Evolutionary conservation across 257 asterid genomes (phyloP), one percentile per base, ranked within the genome.

Genomic region (Rubia yunnanensis): DNA sequence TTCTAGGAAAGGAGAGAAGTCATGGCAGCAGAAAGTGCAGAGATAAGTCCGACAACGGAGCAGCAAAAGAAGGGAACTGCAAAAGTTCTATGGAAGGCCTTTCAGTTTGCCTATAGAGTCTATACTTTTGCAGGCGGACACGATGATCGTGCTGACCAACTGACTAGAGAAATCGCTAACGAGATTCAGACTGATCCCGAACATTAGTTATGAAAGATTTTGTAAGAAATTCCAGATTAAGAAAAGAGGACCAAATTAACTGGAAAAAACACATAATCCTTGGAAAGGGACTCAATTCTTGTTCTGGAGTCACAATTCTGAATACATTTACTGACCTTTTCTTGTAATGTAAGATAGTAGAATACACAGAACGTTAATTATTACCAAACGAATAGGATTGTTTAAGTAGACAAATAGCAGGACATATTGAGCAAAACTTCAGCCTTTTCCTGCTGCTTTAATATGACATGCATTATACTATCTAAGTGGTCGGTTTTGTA

Each of bases 81-180:
- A 27, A 82, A 88, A 78, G 68, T 83, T 63, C 83, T 91, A 0
- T 91, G 96, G 98, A 83, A 80, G 84, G 87, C 96, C 22, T 91
- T 91, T 72, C 96, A 91, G 75, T 88, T 91, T 74, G 98, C 96
- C 20, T 91, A 75, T 56, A 70, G 89, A 6, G 91, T 91, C 31
- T 88, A 91, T 80, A 83, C 91, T 1, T 88, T 91, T 59, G 88
- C 95, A 4, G 98, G 98, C 7, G 98, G 98, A 34, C 95, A 88
- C 8, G 98, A 91, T 60, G 98, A 91, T 13, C 81, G 96, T 8
- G 96, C 98, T 48, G 96, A 88, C 67, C 81, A 65, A 72, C 83
- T 91, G 39, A 86, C 95, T 0, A 83, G 75, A 78, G 96, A 88
- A 78, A 70, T 91, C 26, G 98, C 98, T 63, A 75, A 78, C 0